phyloP scores from a whole-genome alignment of 75 land plant genomes.

The Larix kaempferi region DNA sequence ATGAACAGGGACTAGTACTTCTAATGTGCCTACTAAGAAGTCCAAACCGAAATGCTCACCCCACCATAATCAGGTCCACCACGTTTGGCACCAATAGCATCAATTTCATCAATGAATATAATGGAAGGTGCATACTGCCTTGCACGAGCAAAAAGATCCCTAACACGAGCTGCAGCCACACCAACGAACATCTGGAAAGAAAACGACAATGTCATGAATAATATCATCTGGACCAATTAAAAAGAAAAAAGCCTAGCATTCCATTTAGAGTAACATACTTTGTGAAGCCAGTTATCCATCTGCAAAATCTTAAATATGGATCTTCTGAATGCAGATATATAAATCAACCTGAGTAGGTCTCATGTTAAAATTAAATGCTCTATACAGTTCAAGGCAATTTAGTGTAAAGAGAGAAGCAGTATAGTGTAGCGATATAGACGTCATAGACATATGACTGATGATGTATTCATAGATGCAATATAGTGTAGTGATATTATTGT shows the following conservation, averaged over 20 bases:
- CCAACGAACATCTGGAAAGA: constrained; percentile 90
- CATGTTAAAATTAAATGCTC: background rate
- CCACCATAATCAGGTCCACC: constrained; percentile 98
- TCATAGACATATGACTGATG: background rate
- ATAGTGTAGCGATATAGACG: background rate
- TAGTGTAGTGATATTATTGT: background rate
- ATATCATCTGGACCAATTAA: too few species aligned
- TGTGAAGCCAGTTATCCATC: background rate
- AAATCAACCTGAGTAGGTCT: background rate
- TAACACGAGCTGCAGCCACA: constrained; percentile 95
- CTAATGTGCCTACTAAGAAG: background rate
- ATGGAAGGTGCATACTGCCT: constrained; percentile 91
- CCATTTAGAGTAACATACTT: background rate
- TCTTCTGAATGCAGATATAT: background rate
- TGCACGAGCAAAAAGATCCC: constrained; percentile 87
- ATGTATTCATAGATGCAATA: background rate
- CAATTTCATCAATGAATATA: constrained; percentile 98
- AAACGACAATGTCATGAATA: background rate
- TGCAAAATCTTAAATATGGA: background rate
- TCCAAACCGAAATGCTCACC: constrained; percentile 43
- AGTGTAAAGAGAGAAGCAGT: background rate
- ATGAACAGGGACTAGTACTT: background rate
- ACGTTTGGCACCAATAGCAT: constrained; percentile 98
- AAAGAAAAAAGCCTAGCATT: background rate
- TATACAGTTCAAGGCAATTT: background rate